A percentile compares a stretch with the other conserved stretches of the same genome.
These are phyloP conservation scores for Fragilariopsis cylindrus DNA, from an alignment of 108 stramenopile species.

Conservation along the genomic window DNA sequence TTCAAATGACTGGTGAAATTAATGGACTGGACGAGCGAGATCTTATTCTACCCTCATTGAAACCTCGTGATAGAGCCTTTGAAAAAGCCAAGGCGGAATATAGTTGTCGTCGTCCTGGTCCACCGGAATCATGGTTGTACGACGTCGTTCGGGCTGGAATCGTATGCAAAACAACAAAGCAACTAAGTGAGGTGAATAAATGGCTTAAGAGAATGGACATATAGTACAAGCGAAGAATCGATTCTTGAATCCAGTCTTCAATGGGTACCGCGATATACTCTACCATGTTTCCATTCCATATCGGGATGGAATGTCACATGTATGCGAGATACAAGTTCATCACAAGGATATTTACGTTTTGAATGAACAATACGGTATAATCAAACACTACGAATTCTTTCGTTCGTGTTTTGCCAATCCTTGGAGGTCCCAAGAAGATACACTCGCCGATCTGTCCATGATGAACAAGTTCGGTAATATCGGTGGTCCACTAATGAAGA, in stretches of 20 bases:
- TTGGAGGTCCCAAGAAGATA: conserved; percentile 27
- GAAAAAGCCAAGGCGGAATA: conserved; percentile 38
- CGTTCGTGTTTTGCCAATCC: conserved; percentile 32
- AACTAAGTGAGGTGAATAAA: conserved; percentile 40
- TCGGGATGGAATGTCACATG: conserved; percentile 22
- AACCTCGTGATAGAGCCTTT: conserved; percentile 32
- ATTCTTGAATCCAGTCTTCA: conserved; percentile 34
- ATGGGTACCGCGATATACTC: conserved; percentile 42
- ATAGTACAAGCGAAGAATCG: conserved; percentile 37
- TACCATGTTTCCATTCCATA: conserved; percentile 39
- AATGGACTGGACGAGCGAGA: conserved; percentile 22
- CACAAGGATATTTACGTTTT: conserved; percentile 34
- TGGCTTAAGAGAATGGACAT: conserved; percentile 30
- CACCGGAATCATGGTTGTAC: conserved; percentile 44
- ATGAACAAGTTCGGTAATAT: conserved; percentile 36
- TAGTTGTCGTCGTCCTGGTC: conserved; percentile 21
- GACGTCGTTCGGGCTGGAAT: conserved; percentile 32
- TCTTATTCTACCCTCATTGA: conserved; percentile 16
- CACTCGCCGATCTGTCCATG: conserved; percentile 33
- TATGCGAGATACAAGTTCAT: conserved; percentile 45
- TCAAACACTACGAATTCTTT: conserved; percentile 44
- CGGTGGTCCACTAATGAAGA: conserved; percentile 30
- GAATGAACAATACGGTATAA: conserved; percentile 35
- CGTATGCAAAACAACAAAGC: conserved; percentile 37
- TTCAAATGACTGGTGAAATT: conserved; percentile 21